These are phyloP conservation scores for Paraphoma sp. DNA, from an alignment of 2,329 filamentous ascomycete genomes.

Conservation along the genomic window DNA sequence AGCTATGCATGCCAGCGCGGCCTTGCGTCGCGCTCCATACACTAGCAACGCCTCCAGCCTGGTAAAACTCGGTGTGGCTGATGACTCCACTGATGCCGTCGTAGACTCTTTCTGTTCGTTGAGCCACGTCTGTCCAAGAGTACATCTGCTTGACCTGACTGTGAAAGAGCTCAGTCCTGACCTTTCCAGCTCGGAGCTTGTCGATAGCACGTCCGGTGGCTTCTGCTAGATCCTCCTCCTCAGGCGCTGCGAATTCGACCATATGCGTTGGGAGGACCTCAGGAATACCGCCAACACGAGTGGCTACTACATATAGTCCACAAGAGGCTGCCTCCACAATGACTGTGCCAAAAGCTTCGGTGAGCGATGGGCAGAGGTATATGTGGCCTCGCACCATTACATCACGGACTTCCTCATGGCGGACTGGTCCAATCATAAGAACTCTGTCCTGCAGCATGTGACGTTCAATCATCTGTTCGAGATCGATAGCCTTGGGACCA, in stretches of 20 bases:
- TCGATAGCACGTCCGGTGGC: slow-evolving; percentile 91
- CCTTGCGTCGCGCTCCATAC: slow-evolving; percentile 74
- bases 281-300: slow-evolving; percentile 93
- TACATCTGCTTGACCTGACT: slow-evolving; percentile 99
- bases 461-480: slow-evolving; percentile 97
- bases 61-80: slow-evolving; percentile 83
- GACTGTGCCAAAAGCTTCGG: slow-evolving; percentile 96
- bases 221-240: slow-evolving; percentile 91
- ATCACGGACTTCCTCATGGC: slow-evolving; percentile 95
- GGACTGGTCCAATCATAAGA: slow-evolving; percentile 87
- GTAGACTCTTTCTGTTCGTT: slow-evolving; percentile 93
- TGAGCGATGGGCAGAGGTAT: slow-evolving; percentile 92
- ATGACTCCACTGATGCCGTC: slow-evolving; percentile 89
- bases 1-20: slow-evolving; percentile 76
- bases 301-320: slow-evolving; percentile 95
- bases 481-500: slow-evolving; percentile 93
- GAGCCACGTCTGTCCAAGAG: slow-evolving; percentile 94
- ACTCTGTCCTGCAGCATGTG: slow-evolving; percentile 94
- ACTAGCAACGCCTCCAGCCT: slow-evolving; percentile 74
- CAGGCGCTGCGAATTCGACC: slow-evolving; percentile 96
- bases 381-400: slow-evolving; percentile 98
- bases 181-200: slow-evolving; percentile 81
- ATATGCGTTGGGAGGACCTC: slow-evolving; percentile 95
- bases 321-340: slow-evolving; percentile 97
- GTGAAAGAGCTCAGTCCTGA: slow-evolving; percentile 92